These are phyloP conservation scores for Spathaspora passalidarum DNA, from an alignment of 805 yeast species.

Conservation along the genomic window DNA sequence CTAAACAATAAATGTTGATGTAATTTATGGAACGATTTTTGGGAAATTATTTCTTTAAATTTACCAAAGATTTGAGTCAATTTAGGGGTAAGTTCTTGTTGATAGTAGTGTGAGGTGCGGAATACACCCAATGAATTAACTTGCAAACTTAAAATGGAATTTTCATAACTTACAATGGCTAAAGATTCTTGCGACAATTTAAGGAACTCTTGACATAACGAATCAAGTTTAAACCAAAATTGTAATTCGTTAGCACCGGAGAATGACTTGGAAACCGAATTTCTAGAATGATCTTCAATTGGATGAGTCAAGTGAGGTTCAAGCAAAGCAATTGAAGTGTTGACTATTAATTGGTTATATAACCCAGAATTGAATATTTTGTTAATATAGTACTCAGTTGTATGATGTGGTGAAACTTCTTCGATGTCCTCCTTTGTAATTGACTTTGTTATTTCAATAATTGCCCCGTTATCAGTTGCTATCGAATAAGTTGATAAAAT, in stretches of 20 bases:
- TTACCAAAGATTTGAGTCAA: conserved; percentile 19
- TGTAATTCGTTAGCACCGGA: conserved; percentile 30
- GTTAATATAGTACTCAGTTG: conserved; percentile 38
- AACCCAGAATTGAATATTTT: conserved; percentile 49
- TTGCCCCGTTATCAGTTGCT: conserved; percentile 13
- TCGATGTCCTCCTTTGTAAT: conserved; percentile 11
- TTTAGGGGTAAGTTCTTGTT: conserved; percentile 5
- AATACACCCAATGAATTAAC: conserved; percentile 31
- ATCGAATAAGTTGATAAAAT: conserved; percentile 30
- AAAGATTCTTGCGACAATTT: conserved; percentile 61
- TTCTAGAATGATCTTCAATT: background rate
- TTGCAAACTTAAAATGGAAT: conserved; percentile 22
- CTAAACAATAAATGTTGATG: conserved; percentile 11
- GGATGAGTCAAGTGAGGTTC: conserved; percentile 2
- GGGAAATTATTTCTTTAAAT: conserved; percentile 25
- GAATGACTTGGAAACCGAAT: background rate
- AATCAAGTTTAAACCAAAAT: conserved; percentile 68
- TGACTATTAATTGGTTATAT: conserved; percentile 47
- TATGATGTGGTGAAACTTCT: conserved; percentile 23
- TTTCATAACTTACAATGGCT: conserved; percentile 26
- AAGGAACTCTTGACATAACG: conserved; percentile 69
- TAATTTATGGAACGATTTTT: conserved; percentile 25
- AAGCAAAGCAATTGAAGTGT: conserved; percentile 44
- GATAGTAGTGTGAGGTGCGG: conserved; percentile 25
- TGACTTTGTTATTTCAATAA: conserved; percentile 14